Evolutionary conservation across 805 yeast species (phyloP).

Genomic region (Yamadazyma paraphyllophila): DNA sequence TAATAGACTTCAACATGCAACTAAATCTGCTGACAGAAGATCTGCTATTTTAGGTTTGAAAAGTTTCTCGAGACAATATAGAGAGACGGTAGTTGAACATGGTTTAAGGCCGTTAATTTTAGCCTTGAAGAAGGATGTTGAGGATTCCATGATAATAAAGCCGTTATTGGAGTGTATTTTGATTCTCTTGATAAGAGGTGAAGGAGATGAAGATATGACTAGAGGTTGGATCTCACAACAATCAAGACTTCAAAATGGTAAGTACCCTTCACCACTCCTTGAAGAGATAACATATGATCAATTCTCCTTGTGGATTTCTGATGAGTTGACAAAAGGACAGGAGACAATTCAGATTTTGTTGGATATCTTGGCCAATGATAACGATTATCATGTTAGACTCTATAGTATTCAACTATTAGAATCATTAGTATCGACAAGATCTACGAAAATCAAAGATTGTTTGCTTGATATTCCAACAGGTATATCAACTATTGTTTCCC

Average conservation of each 20-base stretch:
- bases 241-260: conserved; percentile 71
- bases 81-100: conserved; percentile 87
- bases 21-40: conserved; percentile 76
- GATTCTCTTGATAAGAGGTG: conserved; percentile 72
- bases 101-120: conserved; percentile 74
- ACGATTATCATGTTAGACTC: conserved; percentile 73
- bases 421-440: conserved; percentile 76
- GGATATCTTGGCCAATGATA: conserved; percentile 46
- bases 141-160: conserved; percentile 70
- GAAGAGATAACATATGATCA: conserved; percentile 67
- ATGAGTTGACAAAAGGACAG: conserved; percentile 70
- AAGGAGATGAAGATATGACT: conserved; percentile 59
- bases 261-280: conserved; percentile 71
- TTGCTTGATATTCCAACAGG: conserved; percentile 76
- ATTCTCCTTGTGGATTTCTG: conserved; percentile 92
- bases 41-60: conserved; percentile 90
- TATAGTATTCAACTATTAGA: conserved; percentile 84
- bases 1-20: conserved; percentile 82
- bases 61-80: conserved; percentile 80
- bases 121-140: conserved; percentile 61
- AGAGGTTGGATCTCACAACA: conserved; percentile 73
- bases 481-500: conserved; percentile 67
- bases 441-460: conserved; percentile 68
- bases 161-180: conserved; percentile 84
- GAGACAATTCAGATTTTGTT: conserved; percentile 27